Conservation (phyloP, 495 filamentous ascomycete species). For the Rusavskia elegans region DNA sequence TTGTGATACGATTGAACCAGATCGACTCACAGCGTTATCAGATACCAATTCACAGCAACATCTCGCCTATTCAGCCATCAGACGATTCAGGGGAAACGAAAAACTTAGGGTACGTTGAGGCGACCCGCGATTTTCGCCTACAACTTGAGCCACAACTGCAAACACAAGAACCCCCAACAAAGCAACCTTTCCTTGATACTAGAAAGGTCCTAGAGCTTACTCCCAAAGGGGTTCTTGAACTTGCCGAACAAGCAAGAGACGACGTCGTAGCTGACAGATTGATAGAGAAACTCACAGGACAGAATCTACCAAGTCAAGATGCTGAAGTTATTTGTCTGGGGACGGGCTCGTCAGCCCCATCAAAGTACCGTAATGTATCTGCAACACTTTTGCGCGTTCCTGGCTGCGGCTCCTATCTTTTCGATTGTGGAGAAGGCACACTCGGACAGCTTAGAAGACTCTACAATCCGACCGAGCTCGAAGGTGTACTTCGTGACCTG, state of each 20-base stretch:
- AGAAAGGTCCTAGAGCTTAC: slow-evolving; percentile 18
- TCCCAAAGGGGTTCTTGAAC: slow-evolving; percentile 27
- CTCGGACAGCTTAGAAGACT: slow-evolving; percentile 76
- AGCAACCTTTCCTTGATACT: slow-evolving; percentile 38
- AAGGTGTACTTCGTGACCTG: slow-evolving; percentile 58
- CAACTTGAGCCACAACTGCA: slow-evolving; percentile 49
- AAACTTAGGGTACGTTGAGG: slow-evolving; percentile 1
- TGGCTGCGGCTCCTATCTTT: slow-evolving; percentile 64
- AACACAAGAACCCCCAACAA: slow-evolving; percentile 27
- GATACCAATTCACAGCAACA: slow-evolving; percentile 43
- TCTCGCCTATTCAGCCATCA: slow-evolving; percentile 23
- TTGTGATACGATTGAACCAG: slow-evolving; percentile 47
- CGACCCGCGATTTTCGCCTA: slow-evolving; percentile 36
- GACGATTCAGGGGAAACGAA: neutral
- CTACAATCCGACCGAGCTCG: slow-evolving; percentile 43
- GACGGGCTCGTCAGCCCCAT: slow-evolving; percentile 77
- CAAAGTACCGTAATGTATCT: slow-evolving; percentile 90
- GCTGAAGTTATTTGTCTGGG: slow-evolving; percentile 75
- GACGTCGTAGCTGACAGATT: slow-evolving; percentile 23
- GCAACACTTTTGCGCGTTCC: slow-evolving; percentile 72
- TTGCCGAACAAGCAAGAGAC: slow-evolving; percentile 31
- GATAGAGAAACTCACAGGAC: slow-evolving; percentile 17
- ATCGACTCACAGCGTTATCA: slow-evolving; percentile 56
- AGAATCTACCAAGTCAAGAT: slow-evolving; percentile 49
- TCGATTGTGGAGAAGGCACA: slow-evolving; percentile 89